A percentile compares a stretch with the other conserved stretches of the same genome.
Conservation (phyloP, 2,329 filamentous ascomycete species). For the Ophiostoma australiae region DNA sequence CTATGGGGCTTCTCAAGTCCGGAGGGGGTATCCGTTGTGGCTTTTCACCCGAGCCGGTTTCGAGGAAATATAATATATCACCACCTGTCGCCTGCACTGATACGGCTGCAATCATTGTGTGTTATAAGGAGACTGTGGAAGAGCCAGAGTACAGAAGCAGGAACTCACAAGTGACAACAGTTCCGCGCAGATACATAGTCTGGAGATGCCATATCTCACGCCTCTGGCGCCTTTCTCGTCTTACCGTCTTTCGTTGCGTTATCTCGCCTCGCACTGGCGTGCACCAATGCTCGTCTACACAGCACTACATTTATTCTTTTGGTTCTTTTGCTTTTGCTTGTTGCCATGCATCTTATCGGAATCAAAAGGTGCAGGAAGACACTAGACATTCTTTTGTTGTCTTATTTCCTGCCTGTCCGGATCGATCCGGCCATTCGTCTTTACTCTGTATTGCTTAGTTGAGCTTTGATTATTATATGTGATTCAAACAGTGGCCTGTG, state of each 20-base stretch:
- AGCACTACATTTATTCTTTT: neutral
- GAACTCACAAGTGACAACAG: neutral
- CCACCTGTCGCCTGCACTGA: too few relatives aligned
- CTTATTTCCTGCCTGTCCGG: neutral
- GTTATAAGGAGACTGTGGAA: too few relatives aligned
- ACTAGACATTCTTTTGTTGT: too few relatives aligned
- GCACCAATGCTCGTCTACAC: neutral
- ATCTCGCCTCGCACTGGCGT: conserved; percentile 21
- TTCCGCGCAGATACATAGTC: neutral
- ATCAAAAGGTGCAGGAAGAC: too few relatives aligned
- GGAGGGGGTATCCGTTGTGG: neutral
- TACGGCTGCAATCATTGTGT: too few relatives aligned
- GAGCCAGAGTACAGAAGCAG: too few relatives aligned
- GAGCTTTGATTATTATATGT: too few relatives aligned
- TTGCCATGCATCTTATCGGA: neutral
- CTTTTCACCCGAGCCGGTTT: neutral
- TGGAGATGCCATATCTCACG: neutral
- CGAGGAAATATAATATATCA: neutral
- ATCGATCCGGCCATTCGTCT: neutral
- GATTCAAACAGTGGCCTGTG: neutral
- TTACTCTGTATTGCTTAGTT: too few relatives aligned
- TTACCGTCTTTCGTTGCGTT: conserved; percentile 24
- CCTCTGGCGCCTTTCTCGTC: conserved; percentile 12
- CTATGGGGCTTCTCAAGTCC: neutral
- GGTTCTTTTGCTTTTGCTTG: neutral